Conservation (phyloP, 768 basidiomycete species). For the Agrocybe pediades region DNA sequence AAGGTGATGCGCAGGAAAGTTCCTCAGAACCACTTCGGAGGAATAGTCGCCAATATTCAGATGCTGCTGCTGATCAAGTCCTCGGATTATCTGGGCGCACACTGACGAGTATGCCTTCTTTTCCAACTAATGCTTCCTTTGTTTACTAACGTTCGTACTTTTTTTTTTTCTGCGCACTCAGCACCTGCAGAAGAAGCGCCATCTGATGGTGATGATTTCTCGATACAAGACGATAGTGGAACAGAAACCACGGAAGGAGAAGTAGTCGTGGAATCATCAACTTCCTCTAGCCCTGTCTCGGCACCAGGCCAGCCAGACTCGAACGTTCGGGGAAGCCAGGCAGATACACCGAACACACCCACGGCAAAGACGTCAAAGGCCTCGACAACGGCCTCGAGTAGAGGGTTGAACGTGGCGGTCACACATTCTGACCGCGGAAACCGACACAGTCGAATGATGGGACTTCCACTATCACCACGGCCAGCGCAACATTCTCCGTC, state of each 20-base stretch:
- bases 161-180: slow-evolving; percentile 24
- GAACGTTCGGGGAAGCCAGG: slow-evolving; percentile 36
- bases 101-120: slow-evolving; percentile 55
- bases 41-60: slow-evolving; percentile 84
- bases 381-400: slow-evolving; percentile 60
- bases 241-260: slow-evolving; percentile 71
- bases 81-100: slow-evolving; percentile 76
- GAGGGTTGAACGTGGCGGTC: slow-evolving; percentile 70
- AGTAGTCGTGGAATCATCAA: slow-evolving; percentile 47
- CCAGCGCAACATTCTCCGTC: slow-evolving; percentile 43
- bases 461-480: slow-evolving; percentile 60
- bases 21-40: slow-evolving; percentile 54
- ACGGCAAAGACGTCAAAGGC: slow-evolving; percentile 50
- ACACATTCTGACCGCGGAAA: slow-evolving; percentile 53
- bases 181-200: slow-evolving; percentile 59
- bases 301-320: slow-evolving; percentile 23
- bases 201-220: slow-evolving; percentile 72
- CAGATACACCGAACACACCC: slow-evolving; percentile 47
- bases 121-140: slow-evolving; percentile 10
- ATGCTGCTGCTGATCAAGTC: slow-evolving; percentile 80
- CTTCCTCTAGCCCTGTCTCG: slow-evolving; percentile 41
- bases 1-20: slow-evolving; percentile 29
- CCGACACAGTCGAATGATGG: slow-evolving; percentile 65
- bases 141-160: slow-evolving; percentile 1
- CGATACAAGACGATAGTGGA: slow-evolving; percentile 72